Percentiles rank a stretch among this genome's conserved stretches.
Conservation (phyloP, 768 basidiomycete species). For the Kwoniella dendrophila region DNA sequence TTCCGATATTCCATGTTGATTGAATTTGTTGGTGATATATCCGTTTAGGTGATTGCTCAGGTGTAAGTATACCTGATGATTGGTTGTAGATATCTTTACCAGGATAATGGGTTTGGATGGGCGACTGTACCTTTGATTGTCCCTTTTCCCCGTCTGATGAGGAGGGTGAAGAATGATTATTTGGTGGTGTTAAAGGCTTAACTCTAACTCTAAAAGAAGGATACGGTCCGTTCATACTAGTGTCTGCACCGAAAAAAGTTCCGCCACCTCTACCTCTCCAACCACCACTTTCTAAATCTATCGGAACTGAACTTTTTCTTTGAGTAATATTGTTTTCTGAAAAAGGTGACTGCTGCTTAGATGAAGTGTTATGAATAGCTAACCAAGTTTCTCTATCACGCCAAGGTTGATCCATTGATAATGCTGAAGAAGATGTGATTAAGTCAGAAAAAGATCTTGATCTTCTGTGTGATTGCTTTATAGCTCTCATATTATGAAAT, state of each 20-base stretch:
- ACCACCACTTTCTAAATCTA: conserved; percentile 3
- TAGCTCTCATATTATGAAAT: too few relatives aligned
- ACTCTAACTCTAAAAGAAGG: conserved; percentile 5
- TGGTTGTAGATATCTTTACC: background rate
- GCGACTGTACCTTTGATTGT: background rate
- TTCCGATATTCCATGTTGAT: conserved; percentile 1
- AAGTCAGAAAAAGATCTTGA: conserved; percentile 23
- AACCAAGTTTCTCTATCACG: conserved; percentile 21
- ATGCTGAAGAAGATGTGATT: conserved; percentile 8
- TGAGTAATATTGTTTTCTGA: background rate
- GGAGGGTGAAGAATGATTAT: too few relatives aligned
- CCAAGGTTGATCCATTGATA: conserved; percentile 15
- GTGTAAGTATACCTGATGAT: background rate
- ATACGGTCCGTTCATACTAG: conserved; percentile 12
- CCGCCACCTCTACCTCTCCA: conserved; percentile 16
- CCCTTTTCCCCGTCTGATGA: background rate
- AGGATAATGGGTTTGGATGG: background rate
- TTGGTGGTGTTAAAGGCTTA: conserved; percentile 9
- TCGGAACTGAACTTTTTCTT: background rate
- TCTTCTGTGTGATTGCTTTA: conserved; percentile 7
- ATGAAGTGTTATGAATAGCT: too few relatives aligned
- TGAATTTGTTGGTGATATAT: conserved; percentile 10
- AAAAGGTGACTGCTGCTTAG: too few relatives aligned
- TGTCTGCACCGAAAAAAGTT: conserved; percentile 23
- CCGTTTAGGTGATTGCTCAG: too few relatives aligned